Evolutionary conservation across 2,329 filamentous ascomycete species (phyloP).

Genomic region (Paramyrothecium roridum): DNA sequence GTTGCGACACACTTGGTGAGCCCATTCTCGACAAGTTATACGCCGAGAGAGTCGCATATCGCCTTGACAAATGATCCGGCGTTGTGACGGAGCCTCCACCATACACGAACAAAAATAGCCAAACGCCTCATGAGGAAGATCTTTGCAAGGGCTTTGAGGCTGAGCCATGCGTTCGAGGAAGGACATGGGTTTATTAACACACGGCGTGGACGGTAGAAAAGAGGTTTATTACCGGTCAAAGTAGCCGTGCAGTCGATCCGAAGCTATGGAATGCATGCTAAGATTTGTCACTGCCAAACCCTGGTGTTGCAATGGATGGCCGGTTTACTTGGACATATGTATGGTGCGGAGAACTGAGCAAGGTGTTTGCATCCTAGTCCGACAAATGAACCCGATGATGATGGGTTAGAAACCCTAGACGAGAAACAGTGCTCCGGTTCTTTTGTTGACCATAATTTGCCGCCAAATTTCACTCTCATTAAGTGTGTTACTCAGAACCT

Average conservation of each 20-base stretch:
- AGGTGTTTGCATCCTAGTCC: background rate
- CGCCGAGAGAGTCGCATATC: slow-evolving; percentile 28
- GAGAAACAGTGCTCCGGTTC: background rate
- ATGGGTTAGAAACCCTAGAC: background rate
- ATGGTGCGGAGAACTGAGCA: background rate
- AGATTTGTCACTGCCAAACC: background rate
- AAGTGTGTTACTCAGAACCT: background rate
- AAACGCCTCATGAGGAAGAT: slow-evolving; percentile 14
- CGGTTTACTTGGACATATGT: background rate
- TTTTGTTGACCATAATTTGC: background rate
- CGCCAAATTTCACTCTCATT: background rate
- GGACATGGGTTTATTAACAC: background rate
- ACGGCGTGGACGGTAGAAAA: background rate
- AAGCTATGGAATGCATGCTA: background rate
- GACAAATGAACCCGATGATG: background rate
- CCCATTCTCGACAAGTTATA: slow-evolving; percentile 24
- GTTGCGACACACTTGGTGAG: slow-evolving; percentile 21
- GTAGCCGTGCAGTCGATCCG: background rate
- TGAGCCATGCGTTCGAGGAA: background rate
- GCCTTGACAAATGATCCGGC: slow-evolving; percentile 32
- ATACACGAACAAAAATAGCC: background rate
- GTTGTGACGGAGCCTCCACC: slow-evolving; percentile 12
- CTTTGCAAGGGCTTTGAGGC: slow-evolving; percentile 33
- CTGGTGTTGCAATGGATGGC: background rate
- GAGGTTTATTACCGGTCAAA: background rate